Percentiles rank a stretch among this genome's conserved stretches.
Conservation (phyloP, 768 basidiomycete species). For the Termitomyces sp. region DNA sequence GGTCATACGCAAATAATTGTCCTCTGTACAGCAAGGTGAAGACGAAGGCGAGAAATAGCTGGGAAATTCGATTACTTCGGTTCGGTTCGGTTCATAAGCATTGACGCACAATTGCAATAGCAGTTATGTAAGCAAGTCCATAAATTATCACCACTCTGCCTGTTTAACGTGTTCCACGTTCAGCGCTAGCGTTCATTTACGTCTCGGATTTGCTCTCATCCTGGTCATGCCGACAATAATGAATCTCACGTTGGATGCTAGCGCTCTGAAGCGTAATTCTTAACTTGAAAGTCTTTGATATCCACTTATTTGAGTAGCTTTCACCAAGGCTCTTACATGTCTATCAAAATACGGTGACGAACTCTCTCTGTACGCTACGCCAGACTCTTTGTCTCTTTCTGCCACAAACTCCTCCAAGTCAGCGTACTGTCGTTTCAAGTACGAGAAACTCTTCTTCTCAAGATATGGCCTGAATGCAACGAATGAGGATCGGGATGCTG, state of each 20-base stretch:
- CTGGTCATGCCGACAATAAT: constrained; percentile 27
- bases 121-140: too few species aligned
- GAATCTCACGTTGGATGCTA: constrained; percentile 64
- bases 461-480: constrained; percentile 43
- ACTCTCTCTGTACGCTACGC: constrained; percentile 59
- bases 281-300: constrained; percentile 5
- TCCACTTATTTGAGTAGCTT: constrained; percentile 39
- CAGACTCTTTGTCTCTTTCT: constrained; percentile 57
- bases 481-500: constrained; percentile 17
- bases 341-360: constrained; percentile 83
- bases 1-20: too few species aligned
- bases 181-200: not conserved
- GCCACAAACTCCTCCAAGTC: constrained; percentile 77
- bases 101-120: too few species aligned
- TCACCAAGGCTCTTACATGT: constrained; percentile 70
- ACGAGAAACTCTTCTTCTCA: constrained; percentile 62
- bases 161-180: not conserved
- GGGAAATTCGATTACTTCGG: too few species aligned
- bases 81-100: too few species aligned
- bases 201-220: not conserved
- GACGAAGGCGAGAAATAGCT: too few species aligned
- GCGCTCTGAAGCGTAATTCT: constrained; percentile 43
- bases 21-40: too few species aligned
- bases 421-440: constrained; percentile 77
- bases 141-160: not conserved